phyloP scores from a whole-genome alignment of 345 rosid genomes.

The Hypericum androsaemum region DNA sequence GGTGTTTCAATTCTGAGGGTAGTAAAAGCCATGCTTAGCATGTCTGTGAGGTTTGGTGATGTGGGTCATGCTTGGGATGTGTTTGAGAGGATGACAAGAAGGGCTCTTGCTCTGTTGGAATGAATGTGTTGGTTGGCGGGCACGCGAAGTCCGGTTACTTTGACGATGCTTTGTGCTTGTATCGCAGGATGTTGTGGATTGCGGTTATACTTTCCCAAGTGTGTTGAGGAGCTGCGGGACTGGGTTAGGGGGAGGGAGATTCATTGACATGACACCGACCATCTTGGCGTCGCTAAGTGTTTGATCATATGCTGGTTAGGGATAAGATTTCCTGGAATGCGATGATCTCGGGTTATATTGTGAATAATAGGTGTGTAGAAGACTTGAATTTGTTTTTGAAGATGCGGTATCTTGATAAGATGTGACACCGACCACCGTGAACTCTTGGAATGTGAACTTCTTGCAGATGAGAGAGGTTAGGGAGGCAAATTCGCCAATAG shows the following conservation, averaged over 20 bases:
- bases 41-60: conserved; percentile 81
- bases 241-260: conserved; percentile 62
- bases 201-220: conserved; percentile 77
- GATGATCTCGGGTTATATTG: conserved; percentile 73
- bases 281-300: conserved; percentile 55
- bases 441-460: conserved; percentile 23
- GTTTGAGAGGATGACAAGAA: conserved; percentile 69
- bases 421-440: conserved; percentile 79
- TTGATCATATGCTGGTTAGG: conserved; percentile 57
- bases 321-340: conserved; percentile 96
- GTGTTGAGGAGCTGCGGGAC: conserved; percentile 80
- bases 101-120: conserved; percentile 88
- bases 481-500: conserved; percentile 38
- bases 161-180: conserved; percentile 80
- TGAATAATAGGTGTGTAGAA: conserved; percentile 54
- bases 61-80: conserved; percentile 73
- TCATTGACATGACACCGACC: conserved; percentile 85
- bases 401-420: conserved; percentile 68
- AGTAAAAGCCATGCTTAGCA: conserved; percentile 67
- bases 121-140: conserved; percentile 84
- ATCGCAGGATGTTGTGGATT: conserved; percentile 81
- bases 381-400: conserved; percentile 54
- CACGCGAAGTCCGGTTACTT: conserved; percentile 74
- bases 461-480: conserved; percentile 50
- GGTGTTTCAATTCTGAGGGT: conserved; percentile 39